These are phyloP conservation scores for Andrographis paniculata DNA, from an alignment of 305 asterid species.

Conservation along the genomic window DNA sequence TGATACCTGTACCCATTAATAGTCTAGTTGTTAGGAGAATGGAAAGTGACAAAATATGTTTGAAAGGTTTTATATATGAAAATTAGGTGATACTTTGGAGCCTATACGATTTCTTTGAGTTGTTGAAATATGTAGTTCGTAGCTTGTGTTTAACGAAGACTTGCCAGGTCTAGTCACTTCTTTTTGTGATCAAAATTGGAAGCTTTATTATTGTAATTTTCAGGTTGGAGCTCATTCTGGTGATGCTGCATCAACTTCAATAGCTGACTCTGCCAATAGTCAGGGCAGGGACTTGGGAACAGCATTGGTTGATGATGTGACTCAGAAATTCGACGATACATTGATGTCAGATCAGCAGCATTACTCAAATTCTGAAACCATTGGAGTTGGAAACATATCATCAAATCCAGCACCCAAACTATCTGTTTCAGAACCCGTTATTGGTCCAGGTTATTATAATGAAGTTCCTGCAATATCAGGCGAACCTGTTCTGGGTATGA, in stretches of 20 bases:
- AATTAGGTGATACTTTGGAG: too few relatives aligned
- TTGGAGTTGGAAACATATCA: constrained; percentile 8
- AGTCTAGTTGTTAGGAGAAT: too few relatives aligned
- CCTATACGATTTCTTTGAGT: too few relatives aligned
- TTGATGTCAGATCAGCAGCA: constrained; percentile 9
- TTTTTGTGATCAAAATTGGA: too few relatives aligned
- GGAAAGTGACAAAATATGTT: too few relatives aligned
- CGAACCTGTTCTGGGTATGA: constrained; percentile 11
- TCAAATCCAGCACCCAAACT: constrained; percentile 15
- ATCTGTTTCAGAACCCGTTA: constrained; percentile 4
- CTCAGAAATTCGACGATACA: constrained; percentile 20
- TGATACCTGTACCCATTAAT: too few relatives aligned
- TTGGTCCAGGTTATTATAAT: constrained; percentile 6
- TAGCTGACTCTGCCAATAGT: constrained; percentile 15
- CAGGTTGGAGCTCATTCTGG: constrained; percentile 27
- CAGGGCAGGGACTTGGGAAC: constrained; percentile 17
- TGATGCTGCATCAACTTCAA: constrained; percentile 16
- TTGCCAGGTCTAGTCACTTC: too few relatives aligned
- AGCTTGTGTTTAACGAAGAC: too few relatives aligned
- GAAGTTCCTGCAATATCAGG: constrained; percentile 12
- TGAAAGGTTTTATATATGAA: too few relatives aligned
- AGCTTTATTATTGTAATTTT: constrained; percentile 1
- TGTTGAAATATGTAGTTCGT: too few relatives aligned
- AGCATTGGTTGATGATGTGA: constrained; percentile 17
- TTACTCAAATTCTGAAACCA: constrained; percentile 14